phyloP scores from a whole-genome alignment of 768 basidiomycete species.

The Glaciozyma martinii region DNA sequence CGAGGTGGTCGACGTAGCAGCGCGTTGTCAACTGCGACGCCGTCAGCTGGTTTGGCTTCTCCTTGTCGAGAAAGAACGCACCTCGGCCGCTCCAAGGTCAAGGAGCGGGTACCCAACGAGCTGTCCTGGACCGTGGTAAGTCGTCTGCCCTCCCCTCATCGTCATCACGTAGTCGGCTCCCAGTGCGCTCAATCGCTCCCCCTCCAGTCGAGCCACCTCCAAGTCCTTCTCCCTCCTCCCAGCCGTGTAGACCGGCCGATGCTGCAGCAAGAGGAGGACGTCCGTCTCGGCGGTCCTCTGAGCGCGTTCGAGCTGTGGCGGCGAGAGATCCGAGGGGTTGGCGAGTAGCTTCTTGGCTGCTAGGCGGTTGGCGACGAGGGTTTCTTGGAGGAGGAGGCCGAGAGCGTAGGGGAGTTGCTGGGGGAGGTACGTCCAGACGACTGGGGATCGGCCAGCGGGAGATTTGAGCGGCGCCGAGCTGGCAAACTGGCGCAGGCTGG shows the following conservation, averaged over 20 bases:
- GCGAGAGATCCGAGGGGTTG: background rate
- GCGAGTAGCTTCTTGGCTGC: conserved; percentile 16
- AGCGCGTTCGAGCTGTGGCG: conserved; percentile 32
- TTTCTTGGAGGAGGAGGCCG: conserved; percentile 40
- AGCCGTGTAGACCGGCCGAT: conserved; percentile 86
- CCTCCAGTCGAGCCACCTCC: conserved; percentile 36
- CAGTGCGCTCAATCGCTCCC: conserved; percentile 57
- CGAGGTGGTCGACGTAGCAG: conserved; percentile 76
- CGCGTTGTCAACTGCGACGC: conserved; percentile 47
- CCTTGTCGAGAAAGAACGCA: conserved; percentile 40
- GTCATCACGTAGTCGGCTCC: conserved; percentile 83
- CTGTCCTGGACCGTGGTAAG: conserved; percentile 96
- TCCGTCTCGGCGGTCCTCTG: conserved; percentile 43
- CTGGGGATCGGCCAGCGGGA: background rate
- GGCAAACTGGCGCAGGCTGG: background rate
- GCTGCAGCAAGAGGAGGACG: conserved; percentile 70
- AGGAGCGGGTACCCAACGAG: conserved; percentile 90
- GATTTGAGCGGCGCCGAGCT: background rate
- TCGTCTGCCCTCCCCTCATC: conserved; percentile 81
- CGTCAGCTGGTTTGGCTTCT: too few relatives aligned
- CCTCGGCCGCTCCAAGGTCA: conserved; percentile 71
- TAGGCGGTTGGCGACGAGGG: conserved; percentile 15
- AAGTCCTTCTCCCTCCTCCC: conserved; percentile 71
- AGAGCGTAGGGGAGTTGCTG: conserved; percentile 24
- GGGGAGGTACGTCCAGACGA: conserved; percentile 26